phyloP scores from a whole-genome alignment of 2,329 filamentous ascomycete genomes.

The Ophiocordyceps unilateralis region DNA sequence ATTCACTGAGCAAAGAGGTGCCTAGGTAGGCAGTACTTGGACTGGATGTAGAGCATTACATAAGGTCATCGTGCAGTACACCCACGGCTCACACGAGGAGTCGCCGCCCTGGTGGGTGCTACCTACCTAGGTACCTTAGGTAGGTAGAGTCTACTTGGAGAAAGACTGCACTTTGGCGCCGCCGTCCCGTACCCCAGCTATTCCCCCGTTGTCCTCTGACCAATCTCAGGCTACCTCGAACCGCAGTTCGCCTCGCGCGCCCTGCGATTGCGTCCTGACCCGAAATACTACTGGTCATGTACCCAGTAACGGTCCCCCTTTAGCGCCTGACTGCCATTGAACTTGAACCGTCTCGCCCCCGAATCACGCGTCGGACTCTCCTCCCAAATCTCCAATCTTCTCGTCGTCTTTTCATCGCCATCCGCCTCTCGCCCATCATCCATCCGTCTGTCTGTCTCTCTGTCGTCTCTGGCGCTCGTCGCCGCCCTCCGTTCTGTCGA shows the following conservation, averaged over 20 bases:
- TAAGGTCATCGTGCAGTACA: not conserved
- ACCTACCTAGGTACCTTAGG: too few relatives aligned
- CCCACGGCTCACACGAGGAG: not conserved
- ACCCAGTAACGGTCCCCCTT: not conserved
- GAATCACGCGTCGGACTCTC: not conserved
- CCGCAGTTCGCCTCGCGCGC: not conserved
- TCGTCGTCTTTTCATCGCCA: not conserved
- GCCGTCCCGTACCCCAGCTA: not conserved
- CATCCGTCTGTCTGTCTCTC: too few relatives aligned
- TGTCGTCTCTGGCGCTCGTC: not conserved
- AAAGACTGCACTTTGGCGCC: accelerated
- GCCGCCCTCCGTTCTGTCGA: not conserved
- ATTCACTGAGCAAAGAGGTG: too few relatives aligned
- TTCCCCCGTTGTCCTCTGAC: not conserved
- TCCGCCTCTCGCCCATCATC: not conserved
- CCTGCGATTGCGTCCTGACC: not conserved
- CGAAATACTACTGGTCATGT: not conserved
- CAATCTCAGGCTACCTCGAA: not conserved
- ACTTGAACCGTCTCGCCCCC: not conserved
- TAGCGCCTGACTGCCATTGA: not conserved
- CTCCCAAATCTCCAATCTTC: not conserved
- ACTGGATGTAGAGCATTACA: not conserved
- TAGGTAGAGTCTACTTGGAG: not conserved
- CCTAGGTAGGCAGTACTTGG: not conserved
- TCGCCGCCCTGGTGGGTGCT: too few relatives aligned